Conservation (phyloP, 768 basidiomycete species). For the Favolaschia claudopus region DNA sequence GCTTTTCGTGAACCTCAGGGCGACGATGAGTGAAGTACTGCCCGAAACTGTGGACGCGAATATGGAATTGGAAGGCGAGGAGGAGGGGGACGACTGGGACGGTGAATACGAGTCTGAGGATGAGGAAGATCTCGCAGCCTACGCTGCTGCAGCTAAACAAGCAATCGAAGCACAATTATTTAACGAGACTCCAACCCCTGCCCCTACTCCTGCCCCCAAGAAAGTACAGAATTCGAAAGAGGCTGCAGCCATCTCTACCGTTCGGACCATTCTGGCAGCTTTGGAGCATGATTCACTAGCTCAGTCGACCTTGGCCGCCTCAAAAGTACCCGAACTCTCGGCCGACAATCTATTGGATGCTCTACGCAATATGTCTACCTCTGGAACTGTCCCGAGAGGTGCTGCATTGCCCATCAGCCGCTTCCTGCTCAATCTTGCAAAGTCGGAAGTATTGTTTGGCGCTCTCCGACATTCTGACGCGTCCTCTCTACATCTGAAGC, state of each 20-base stretch:
- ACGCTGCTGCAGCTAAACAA: constrained; percentile 78
- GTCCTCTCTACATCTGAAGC: constrained; percentile 71
- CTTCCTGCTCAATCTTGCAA: constrained; percentile 68
- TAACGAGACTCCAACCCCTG: constrained; percentile 49
- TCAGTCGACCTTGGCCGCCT: constrained; percentile 57
- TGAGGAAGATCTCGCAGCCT: constrained; percentile 69
- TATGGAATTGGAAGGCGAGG: constrained; percentile 19
- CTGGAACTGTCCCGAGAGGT: constrained; percentile 58
- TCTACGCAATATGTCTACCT: constrained; percentile 55
- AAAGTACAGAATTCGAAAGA: constrained; percentile 45
- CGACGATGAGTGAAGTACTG: too few relatives aligned
- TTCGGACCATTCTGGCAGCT: constrained; percentile 66
- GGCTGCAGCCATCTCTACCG: constrained; percentile 68
- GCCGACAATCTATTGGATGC: constrained; percentile 64
- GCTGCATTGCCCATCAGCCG: constrained; percentile 66
- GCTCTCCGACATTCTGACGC: constrained; percentile 70
- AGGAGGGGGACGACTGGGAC: constrained; percentile 37
- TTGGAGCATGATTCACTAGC: constrained; percentile 65
- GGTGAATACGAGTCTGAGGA: constrained; percentile 31
- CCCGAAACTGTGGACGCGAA: too few relatives aligned
- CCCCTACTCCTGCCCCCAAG: constrained; percentile 25
- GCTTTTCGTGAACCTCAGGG: too few relatives aligned
- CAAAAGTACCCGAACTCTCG: constrained; percentile 54
- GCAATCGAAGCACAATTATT: constrained; percentile 77
- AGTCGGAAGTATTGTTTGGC: constrained; percentile 71